Evolutionary conservation across 2,329 filamentous ascomycete genomes (phyloP).

Genomic region (Dothideomycetes sp.): DNA sequence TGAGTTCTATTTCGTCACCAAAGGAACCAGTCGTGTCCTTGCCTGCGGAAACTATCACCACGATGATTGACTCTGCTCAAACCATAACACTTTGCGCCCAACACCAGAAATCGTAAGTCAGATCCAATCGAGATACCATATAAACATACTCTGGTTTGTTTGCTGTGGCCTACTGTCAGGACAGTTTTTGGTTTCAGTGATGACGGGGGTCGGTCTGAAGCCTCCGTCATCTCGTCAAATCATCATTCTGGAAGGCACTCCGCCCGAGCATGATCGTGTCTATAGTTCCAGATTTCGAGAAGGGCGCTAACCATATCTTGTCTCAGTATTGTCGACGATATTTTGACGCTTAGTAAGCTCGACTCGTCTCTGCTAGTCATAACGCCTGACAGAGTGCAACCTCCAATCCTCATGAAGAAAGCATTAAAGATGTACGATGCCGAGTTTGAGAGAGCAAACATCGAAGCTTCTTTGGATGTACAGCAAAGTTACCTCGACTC

Average conservation of each 20-base stretch:
- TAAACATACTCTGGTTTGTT: too few relatives aligned
- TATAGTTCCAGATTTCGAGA: too few relatives aligned
- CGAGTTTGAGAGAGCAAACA: constrained; percentile 28
- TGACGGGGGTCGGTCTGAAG: too few relatives aligned
- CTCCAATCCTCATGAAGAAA: constrained; percentile 27
- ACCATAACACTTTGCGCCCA: constrained; percentile 24
- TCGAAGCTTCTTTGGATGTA: constrained; percentile 24
- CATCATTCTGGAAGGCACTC: too few relatives aligned
- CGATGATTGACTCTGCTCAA: constrained; percentile 19
- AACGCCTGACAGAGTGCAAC: constrained; percentile 31
- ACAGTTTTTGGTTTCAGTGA: too few relatives aligned
- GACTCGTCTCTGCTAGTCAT: constrained; percentile 28
- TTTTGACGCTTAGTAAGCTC: constrained; percentile 34
- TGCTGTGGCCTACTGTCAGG: too few relatives aligned
- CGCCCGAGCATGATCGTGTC: too few relatives aligned
- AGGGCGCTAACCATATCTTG: too few relatives aligned
- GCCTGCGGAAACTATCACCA: constrained; percentile 10
- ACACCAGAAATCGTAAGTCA: constrained; percentile 19
- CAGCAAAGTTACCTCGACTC: constrained; percentile 30
- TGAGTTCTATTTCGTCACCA: constrained; percentile 22
- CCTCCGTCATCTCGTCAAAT: too few relatives aligned
- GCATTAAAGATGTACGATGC: constrained; percentile 31
- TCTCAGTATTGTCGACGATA: constrained; percentile 40
- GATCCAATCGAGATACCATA: too few relatives aligned
- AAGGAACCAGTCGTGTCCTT: background rate